Evolutionary conservation across 805 yeast species (phyloP).

Genomic region (Zygosaccharomyces pseudorouxii): DNA sequence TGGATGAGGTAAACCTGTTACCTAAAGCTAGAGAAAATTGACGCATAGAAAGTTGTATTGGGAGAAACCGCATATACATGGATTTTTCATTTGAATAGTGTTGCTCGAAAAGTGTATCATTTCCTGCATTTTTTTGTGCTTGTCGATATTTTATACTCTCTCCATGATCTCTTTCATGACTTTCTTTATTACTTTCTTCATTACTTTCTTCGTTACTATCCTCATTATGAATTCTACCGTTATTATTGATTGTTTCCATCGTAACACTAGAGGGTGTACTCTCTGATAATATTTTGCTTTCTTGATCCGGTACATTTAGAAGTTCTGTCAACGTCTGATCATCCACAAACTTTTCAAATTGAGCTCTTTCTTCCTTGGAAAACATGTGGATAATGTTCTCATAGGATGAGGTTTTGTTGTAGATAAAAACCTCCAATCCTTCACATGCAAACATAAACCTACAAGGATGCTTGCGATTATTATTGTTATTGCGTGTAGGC

Average conservation of each 20-base stretch:
- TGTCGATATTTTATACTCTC: background rate
- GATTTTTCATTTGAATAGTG: slow-evolving; percentile 11
- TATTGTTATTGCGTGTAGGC: slow-evolving; percentile 26
- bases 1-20: slow-evolving; percentile 68
- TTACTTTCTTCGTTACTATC: background rate
- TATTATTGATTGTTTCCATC: slow-evolving; percentile 1
- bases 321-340: slow-evolving; percentile 19
- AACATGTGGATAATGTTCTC: slow-evolving; percentile 49
- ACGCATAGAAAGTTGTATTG: slow-evolving; percentile 54
- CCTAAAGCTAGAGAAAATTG: slow-evolving; percentile 78
- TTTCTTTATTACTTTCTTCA: no score
- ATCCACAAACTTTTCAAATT: slow-evolving; percentile 21
- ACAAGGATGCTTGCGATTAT: slow-evolving; percentile 46
- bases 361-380: slow-evolving; percentile 22
- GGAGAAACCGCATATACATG: slow-evolving; percentile 43
- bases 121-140: slow-evolving; percentile 19
- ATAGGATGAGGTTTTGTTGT: slow-evolving; percentile 75
- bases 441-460: slow-evolving; percentile 55
- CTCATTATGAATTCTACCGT: background rate
- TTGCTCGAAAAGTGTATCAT: slow-evolving; percentile 8
- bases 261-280: slow-evolving; percentile 10
- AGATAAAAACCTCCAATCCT: slow-evolving; percentile 80
- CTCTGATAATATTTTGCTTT: slow-evolving; percentile 11
- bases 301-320: slow-evolving; percentile 11
- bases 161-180: background rate